Conservation (phyloP, 179 eudicot genomes). For the Beta lomatogona region DNA sequence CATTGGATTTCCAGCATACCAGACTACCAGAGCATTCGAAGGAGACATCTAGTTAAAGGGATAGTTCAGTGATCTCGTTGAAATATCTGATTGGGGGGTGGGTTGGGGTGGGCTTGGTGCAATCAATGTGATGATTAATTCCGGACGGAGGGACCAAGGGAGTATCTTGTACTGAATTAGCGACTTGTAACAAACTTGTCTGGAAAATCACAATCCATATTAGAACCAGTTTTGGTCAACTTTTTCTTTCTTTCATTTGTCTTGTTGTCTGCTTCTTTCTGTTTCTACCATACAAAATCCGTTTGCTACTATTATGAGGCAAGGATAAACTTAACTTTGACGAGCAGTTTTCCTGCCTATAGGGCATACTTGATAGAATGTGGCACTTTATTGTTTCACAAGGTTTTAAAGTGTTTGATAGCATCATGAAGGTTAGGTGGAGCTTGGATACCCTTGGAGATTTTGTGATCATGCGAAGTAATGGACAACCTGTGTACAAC, state of each 20-base stretch:
- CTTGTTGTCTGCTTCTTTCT: not conserved
- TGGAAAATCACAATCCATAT: not conserved
- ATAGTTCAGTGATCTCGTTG: not conserved
- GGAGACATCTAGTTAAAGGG: not conserved
- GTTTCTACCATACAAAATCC: not conserved
- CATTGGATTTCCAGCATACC: not conserved
- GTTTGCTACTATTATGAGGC: not conserved
- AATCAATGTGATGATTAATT: not conserved
- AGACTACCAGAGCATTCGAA: not conserved
- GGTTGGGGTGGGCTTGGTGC: not conserved
- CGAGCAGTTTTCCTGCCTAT: not conserved
- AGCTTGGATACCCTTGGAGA: conserved; percentile 93
- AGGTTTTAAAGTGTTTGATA: conserved; percentile 56
- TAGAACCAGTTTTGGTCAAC: not conserved
- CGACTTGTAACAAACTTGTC: not conserved
- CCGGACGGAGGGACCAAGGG: not conserved
- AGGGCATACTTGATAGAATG: not conserved
- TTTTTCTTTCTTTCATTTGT: not conserved
- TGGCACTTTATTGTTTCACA: conserved; percentile 13
- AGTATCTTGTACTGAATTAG: not conserved
- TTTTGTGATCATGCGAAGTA: conserved; percentile 98
- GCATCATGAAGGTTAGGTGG: conserved; percentile 90
- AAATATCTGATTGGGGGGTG: no score
- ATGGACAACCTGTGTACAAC: conserved; percentile 99
- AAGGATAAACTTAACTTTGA: conserved; percentile 8